These are phyloP conservation scores for Candida wancherniae DNA, from an alignment of 805 yeast species.

Conservation along the genomic window DNA sequence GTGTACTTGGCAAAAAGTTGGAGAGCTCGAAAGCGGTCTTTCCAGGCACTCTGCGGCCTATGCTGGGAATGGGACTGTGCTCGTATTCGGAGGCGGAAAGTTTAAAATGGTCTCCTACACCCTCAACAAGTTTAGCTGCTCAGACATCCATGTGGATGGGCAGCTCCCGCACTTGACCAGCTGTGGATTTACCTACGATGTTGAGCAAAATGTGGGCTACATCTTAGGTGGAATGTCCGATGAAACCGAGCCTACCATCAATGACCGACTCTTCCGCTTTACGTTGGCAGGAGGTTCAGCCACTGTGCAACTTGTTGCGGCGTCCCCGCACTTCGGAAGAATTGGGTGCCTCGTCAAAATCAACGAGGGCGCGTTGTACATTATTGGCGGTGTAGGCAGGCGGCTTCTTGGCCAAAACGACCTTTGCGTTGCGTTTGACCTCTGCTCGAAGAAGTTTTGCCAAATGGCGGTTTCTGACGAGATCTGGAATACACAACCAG, in stretches of 20 bases:
- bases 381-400: slow-evolving; percentile 58
- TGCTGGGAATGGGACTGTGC: slow-evolving; percentile 2
- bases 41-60: slow-evolving; percentile 12
- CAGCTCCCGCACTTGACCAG: slow-evolving; percentile 26
- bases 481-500: slow-evolving; percentile 42
- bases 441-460: slow-evolving; percentile 3
- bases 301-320: slow-evolving; percentile 8
- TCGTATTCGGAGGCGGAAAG: slow-evolving; percentile 11
- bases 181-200: slow-evolving; percentile 31
- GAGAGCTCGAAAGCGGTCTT: slow-evolving; percentile 22
- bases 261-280: slow-evolving; percentile 33
- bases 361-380: slow-evolving; percentile 29
- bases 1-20: slow-evolving; percentile 36
- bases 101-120: slow-evolving; percentile 2
- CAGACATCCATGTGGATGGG: slow-evolving; percentile 2
- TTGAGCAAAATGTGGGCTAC: slow-evolving; percentile 28
- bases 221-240: slow-evolving; percentile 46
- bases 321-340: slow-evolving; percentile 35
- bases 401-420: slow-evolving; percentile 24
- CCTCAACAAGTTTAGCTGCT: not conserved
- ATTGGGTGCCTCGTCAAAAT: slow-evolving; percentile 44
- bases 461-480: slow-evolving; percentile 21
- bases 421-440: slow-evolving; percentile 32
- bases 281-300: slow-evolving; percentile 14
- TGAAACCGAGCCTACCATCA: slow-evolving; percentile 26